These are phyloP conservation scores for Haematococcus sp. DNA, from an alignment of 139 green algal species.

Conservation along the genomic window DNA sequence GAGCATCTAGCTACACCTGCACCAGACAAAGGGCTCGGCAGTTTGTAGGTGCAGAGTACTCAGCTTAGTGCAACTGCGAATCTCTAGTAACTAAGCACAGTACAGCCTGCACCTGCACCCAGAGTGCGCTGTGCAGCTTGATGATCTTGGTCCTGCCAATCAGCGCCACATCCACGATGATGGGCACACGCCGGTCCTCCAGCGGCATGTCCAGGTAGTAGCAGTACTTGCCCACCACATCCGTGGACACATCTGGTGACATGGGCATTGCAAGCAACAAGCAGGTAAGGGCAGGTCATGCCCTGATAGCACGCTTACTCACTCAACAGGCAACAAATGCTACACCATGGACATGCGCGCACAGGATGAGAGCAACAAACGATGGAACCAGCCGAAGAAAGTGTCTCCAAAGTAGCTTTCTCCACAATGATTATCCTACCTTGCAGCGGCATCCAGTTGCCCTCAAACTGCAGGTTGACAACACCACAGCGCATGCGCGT, in stretches of 20 bases:
- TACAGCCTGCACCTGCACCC: conserved; percentile 1
- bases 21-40: no score
- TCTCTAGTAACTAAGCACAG: no score
- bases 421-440: conserved; percentile 23
- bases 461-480: conserved; percentile 82
- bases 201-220: conserved; percentile 69
- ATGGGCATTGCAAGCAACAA: background rate
- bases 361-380: no score
- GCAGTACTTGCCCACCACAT: conserved; percentile 86
- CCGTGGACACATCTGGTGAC: conserved; percentile 48
- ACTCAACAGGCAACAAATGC: no score
- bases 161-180: conserved; percentile 84
- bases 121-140: conserved; percentile 22
- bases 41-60: no score
- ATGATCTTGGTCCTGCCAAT: conserved; percentile 40
- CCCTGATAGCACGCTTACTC: no score
- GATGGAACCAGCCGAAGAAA: no score
- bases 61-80: no score
- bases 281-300: background rate
- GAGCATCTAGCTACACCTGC: background rate
- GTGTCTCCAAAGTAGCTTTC: no score
- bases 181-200: conserved; percentile 50
- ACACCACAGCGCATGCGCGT: conserved; percentile 41
- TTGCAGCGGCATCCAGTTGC: conserved; percentile 78
- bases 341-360: no score